These are phyloP conservation scores for Tetrapyrgos nigripes DNA, from an alignment of 1,284 basidiomycete genomes.

Conservation along the genomic window DNA sequence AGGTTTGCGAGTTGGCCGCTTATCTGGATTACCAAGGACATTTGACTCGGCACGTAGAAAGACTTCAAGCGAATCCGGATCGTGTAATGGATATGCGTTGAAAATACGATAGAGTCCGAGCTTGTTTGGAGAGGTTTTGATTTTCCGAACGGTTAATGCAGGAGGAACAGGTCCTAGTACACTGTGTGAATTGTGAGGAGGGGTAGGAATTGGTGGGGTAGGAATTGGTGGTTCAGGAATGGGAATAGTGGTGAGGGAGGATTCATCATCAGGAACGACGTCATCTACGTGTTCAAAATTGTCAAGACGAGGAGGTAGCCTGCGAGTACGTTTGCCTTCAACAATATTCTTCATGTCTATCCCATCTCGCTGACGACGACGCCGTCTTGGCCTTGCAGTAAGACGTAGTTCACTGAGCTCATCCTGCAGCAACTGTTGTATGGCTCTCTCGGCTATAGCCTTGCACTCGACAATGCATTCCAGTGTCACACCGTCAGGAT, in stretches of 20 bases:
- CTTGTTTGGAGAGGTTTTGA: constrained; percentile 1
- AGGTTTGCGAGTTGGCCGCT: not conserved
- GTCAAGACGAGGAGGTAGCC: not conserved
- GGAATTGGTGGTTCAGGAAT: not conserved
- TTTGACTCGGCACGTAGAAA: not conserved
- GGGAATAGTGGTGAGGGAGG: not conserved
- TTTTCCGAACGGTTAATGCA: not conserved
- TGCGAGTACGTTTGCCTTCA: not conserved
- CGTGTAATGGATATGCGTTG: not conserved
- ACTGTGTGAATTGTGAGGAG: not conserved
- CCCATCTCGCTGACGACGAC: not conserved
- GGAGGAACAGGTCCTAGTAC: not conserved
- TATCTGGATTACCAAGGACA: not conserved
- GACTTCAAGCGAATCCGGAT: not conserved
- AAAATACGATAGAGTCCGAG: constrained; percentile 2
- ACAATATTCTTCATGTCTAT: not conserved
- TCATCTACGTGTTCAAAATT: not conserved
- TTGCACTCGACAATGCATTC: too few species aligned
- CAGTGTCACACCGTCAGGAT: too few species aligned
- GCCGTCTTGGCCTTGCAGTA: not conserved
- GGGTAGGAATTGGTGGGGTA: not conserved
- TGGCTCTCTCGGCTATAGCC: too few species aligned
- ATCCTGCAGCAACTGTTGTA: too few species aligned
- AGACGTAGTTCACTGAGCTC: too few species aligned
- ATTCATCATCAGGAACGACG: not conserved